phyloP scores from a whole-genome alignment of 139 green algal genomes.

The Microglena sp. region DNA sequence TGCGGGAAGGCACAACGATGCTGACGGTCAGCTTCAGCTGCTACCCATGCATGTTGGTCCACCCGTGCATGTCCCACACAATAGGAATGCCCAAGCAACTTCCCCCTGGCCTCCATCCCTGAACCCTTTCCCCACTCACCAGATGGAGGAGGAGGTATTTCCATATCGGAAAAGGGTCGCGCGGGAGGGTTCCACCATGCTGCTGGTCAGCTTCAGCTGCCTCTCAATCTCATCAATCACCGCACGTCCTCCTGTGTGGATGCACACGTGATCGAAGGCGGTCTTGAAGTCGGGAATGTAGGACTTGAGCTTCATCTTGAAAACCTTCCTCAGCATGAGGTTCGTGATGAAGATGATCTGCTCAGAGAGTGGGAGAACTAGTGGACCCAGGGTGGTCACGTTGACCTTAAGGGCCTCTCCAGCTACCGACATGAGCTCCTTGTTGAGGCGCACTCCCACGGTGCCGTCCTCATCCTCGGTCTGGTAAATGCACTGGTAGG shows the following conservation, averaged over 20 bases:
- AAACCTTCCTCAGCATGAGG: conserved; percentile 70
- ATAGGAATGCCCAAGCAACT: too few relatives aligned
- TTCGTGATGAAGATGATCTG: conserved; percentile 88
- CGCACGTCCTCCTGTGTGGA: conserved; percentile 80
- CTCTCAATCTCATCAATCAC: conserved; percentile 96
- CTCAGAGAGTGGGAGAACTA: conserved; percentile 90
- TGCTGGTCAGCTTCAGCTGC: conserved; percentile 59
- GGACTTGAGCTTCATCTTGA: conserved; percentile 31
- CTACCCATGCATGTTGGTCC: too few relatives aligned
- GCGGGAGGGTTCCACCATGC: conserved; percentile 61
- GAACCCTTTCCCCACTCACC: conserved; percentile 41
- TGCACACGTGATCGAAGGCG: conserved; percentile 95
- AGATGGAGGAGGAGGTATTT: conserved; percentile 79
- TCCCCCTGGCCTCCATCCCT: too few relatives aligned
- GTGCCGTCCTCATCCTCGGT: conserved; percentile 55
- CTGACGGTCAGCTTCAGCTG: conserved; percentile 64
- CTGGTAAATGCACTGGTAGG: conserved; percentile 77
- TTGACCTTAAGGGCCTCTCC: conserved; percentile 73
- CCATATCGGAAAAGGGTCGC: conserved; percentile 77
- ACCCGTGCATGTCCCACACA: too few relatives aligned
- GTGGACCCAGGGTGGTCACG: conserved; percentile 90
- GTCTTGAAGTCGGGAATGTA: conserved; percentile 99
- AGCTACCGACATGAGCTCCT: conserved; percentile 90
- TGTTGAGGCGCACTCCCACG: conserved; percentile 70
- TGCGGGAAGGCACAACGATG: conserved; percentile 65